Conservation (phyloP, 768 basidiomycete species). For the Boletus insuetus region DNA sequence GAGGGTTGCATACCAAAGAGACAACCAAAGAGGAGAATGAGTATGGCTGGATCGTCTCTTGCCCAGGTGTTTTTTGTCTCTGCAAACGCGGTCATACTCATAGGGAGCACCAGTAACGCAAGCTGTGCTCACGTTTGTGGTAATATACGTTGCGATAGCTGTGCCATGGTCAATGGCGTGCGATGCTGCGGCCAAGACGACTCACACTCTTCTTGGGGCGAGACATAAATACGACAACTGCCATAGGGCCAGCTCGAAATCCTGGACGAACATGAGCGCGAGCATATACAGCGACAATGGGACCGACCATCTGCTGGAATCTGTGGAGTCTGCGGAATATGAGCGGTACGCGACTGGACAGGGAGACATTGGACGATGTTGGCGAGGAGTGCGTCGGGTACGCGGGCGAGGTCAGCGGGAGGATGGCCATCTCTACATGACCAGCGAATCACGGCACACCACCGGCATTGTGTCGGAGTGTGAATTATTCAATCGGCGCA, state of each 20-base stretch:
- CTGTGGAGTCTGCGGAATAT: conserved; percentile 79
- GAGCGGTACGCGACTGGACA: conserved; percentile 63
- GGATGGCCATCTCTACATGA: conserved; percentile 27
- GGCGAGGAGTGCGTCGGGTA: conserved; percentile 21
- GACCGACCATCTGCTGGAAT: conserved; percentile 81
- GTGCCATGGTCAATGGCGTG: conserved; percentile 13
- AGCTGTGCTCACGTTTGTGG: conserved; percentile 74
- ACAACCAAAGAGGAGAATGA: conserved; percentile 80
- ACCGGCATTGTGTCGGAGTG: conserved; percentile 22
- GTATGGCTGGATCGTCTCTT: conserved; percentile 93
- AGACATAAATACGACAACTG: conserved; percentile 92
- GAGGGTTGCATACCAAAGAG: conserved; percentile 52
- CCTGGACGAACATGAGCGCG: conserved; percentile 45
- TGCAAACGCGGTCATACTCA: conserved; percentile 28
- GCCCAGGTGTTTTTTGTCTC: conserved; percentile 99
- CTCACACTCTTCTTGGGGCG: conserved; percentile 87
- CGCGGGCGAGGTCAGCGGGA: conserved; percentile 30
- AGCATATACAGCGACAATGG: not conserved
- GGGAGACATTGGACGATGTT: conserved; percentile 6
- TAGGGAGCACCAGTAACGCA: not conserved
- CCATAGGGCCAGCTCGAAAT: conserved; percentile 96
- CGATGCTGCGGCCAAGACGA: not conserved
- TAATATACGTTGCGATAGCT: conserved; percentile 97
- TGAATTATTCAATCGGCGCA: conserved; percentile 17
- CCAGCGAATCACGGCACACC: conserved; percentile 13